A percentile compares a stretch with the other conserved stretches of the same genome.
These are phyloP conservation scores for Pontederia paniculata DNA, from an alignment of 176 grass and related monocot species.

Conservation along the genomic window DNA sequence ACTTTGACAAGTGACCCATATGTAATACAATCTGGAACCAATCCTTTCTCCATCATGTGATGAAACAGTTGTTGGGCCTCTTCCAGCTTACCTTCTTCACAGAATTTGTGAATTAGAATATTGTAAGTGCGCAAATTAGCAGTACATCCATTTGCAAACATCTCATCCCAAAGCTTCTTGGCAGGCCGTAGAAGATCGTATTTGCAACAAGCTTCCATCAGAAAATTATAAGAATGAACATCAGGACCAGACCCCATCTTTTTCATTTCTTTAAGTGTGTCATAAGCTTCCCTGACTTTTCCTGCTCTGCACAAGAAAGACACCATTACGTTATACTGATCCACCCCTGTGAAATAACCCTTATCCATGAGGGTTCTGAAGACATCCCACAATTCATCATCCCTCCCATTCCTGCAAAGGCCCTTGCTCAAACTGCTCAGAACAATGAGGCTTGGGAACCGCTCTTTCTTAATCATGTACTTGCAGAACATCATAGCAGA, in stretches of 20 bases:
- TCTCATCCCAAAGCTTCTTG: conserved; percentile 96
- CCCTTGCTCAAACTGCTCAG: conserved; percentile 36
- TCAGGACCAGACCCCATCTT: conserved; percentile 46
- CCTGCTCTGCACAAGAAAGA: conserved; percentile 75
- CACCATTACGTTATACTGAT: conserved; percentile 48
- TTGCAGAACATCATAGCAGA: conserved; percentile 55
- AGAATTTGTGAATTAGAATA: conserved; percentile 72
- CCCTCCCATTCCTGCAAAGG: conserved; percentile 62
- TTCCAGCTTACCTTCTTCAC: conserved; percentile 45
- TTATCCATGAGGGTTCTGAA: conserved; percentile 49
- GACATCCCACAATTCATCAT: conserved; percentile 47
- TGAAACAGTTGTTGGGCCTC: conserved; percentile 54
- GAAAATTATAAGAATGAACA: conserved; percentile 62
- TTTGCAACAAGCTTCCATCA: conserved; percentile 70
- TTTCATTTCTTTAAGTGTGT: conserved; percentile 71
- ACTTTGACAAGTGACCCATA: conserved; percentile 48
- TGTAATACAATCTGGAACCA: conserved; percentile 48
- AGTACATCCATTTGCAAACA: conserved; percentile 56
- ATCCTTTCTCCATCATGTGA: conserved; percentile 63
- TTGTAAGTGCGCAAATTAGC: conserved; percentile 86
- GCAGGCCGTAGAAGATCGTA: conserved; percentile 68
- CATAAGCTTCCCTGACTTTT: conserved; percentile 88
- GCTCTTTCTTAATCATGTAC: conserved; percentile 53
- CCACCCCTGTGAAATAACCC: conserved; percentile 27
- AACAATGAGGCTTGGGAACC: conserved; percentile 31